Evolutionary conservation across 768 basidiomycete species (phyloP).

Genomic region (Pseudohyphozyma bogoriensis): DNA sequence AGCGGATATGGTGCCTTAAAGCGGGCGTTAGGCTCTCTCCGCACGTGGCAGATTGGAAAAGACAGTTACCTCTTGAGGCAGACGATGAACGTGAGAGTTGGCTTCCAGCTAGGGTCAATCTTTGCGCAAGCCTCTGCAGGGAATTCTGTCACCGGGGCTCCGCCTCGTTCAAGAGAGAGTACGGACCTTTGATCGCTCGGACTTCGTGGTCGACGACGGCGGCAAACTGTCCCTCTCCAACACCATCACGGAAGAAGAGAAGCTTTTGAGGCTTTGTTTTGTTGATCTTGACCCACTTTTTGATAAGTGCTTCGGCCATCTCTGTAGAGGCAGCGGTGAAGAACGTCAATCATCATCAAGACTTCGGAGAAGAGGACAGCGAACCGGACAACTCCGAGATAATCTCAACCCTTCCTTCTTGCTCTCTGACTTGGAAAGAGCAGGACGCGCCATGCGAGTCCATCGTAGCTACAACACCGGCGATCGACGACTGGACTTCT

Average conservation of each 20-base stretch:
- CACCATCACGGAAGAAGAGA: conserved; percentile 11
- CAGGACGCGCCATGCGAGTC: too few relatives aligned
- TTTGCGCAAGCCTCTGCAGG: conserved; percentile 7
- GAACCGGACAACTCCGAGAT: conserved; percentile 16
- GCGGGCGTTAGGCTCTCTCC: too few relatives aligned
- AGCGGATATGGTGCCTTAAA: too few relatives aligned
- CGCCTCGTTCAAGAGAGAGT: too few relatives aligned
- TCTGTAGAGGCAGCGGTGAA: too few relatives aligned
- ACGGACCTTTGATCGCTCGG: conserved; percentile 13
- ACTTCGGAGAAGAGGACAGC: too few relatives aligned
- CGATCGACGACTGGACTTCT: conserved; percentile 20
- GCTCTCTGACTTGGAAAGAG: conserved; percentile 24
- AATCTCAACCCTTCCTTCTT: conserved; percentile 12
- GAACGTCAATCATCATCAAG: too few relatives aligned
- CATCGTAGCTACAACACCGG: conserved; percentile 12
- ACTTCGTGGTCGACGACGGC: conserved; percentile 20
- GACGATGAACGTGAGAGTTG: conserved; percentile 23
- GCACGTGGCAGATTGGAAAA: too few relatives aligned
- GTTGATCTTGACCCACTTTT: conserved; percentile 1
- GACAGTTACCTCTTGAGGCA: too few relatives aligned
- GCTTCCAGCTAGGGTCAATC: conserved; percentile 15
- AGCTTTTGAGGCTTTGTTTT: conserved; percentile 5
- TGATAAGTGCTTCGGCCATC: conserved; percentile 6
- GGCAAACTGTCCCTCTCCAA: conserved; percentile 20
- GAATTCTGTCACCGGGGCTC: too few relatives aligned